A percentile compares a stretch with the other conserved stretches of the same genome.
Evolutionary conservation across 805 yeast species (phyloP).

Genomic region (Ogataea allantospora): DNA sequence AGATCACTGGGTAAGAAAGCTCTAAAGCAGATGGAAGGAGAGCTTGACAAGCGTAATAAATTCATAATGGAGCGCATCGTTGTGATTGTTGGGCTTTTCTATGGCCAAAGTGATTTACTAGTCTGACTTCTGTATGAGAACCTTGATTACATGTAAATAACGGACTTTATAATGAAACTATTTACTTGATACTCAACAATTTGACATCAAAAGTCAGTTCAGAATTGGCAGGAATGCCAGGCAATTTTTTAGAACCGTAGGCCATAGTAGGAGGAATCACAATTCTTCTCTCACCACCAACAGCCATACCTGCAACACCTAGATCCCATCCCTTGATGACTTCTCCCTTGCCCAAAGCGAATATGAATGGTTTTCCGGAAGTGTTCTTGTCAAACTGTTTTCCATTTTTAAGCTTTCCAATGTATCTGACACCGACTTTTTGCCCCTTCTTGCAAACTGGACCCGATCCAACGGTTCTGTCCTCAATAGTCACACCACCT

Average conservation of each 20-base stretch:
- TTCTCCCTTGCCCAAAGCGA: slow-evolving; percentile 93
- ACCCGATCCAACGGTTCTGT: slow-evolving; percentile 86
- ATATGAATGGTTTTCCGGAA: slow-evolving; percentile 91
- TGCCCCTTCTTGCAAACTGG: slow-evolving; percentile 83
- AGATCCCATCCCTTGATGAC: slow-evolving; percentile 98
- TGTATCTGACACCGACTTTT: slow-evolving; percentile 94
- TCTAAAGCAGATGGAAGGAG: slow-evolving; percentile 22
- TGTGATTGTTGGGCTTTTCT: slow-evolving; percentile 21
- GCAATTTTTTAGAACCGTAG: slow-evolving; percentile 89
- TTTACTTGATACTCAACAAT: slow-evolving; percentile 81
- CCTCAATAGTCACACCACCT: slow-evolving; percentile 94
- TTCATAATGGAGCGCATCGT: slow-evolving; percentile 20
- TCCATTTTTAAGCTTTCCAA: slow-evolving; percentile 96
- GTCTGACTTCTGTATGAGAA: background rate
- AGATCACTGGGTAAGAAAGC: slow-evolving; percentile 43
- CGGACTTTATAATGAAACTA: background rate
- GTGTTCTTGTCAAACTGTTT: slow-evolving; percentile 96
- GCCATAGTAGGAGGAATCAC: slow-evolving; percentile 95
- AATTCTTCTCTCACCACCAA: slow-evolving; percentile 98
- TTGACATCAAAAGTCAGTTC: slow-evolving; percentile 96
- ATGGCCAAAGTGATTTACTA: slow-evolving; percentile 29
- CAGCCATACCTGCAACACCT: slow-evolving; percentile 98
- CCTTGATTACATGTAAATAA: slow-evolving; percentile 1
- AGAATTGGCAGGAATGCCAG: slow-evolving; percentile 97
- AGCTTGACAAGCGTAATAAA: slow-evolving; percentile 20